Evolutionary conservation across 306 rosid species (phyloP), one percentile per base, ranked within the genome.

Genomic region (Vicia faba): DNA sequence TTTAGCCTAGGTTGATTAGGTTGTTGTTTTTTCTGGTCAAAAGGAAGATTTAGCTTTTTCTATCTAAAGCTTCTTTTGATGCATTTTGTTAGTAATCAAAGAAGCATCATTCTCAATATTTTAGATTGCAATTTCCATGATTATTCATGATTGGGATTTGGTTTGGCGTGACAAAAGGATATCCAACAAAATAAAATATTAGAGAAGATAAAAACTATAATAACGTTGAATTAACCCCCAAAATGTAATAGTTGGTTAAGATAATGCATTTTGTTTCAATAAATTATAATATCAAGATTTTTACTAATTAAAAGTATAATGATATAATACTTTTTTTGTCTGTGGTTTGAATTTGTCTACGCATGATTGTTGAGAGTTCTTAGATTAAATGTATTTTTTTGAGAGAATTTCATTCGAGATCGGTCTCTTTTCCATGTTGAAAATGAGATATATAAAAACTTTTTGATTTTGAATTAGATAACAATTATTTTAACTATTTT

Each of bases 71-170:
- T 67, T 72, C 75, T 66, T 80, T 75, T 60, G 70, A 41, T 61
- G 64, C 75, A 60, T 75, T 75, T 75, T 76, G 78, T 55, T 50
- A 29, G 69, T 48, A 80, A 80, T 71, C 81, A 80, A 80, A 54
- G 64, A 19, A 71, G 43, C 43, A 61, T 80, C 62, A 75, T 64
- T 75, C 71, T 38, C 75, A 59, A 60, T 71, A 28, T 38, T 68
- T 71, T 28, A 10, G 72, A 76, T 64, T 67, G 62, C 45, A 55
- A 62, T 55, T 14, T 60, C 71, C 69, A 75, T 75, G 71, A 75
- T 75, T 65, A 54, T 61, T 75, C 74, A 76, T 76, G 73, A 76
- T 72, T 67, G 66, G 78, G 46, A 67, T 67, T 76, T 76, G 23
- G 67, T 45, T 71, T 57, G 56, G 69, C 81, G 72, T 76, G 79